Percentiles rank a stretch among this genome's conserved stretches.
phyloP scores from a whole-genome alignment of 169 alveolate genomes.

The Cryptosporidium xiaoi region DNA sequence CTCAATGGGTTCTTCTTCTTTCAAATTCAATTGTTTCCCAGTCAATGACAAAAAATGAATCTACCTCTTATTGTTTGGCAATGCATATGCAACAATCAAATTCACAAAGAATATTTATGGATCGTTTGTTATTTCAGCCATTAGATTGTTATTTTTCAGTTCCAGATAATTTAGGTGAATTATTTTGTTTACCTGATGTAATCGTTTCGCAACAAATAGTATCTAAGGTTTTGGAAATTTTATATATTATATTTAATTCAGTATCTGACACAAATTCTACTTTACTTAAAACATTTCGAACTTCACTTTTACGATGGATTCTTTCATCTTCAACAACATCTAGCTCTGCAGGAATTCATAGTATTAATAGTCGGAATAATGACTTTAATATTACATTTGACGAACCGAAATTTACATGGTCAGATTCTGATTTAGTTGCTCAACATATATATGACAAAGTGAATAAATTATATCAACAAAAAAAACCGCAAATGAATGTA shows the following conservation, averaged over 20 bases:
- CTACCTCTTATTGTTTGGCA: constrained; percentile 33
- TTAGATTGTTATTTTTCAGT: constrained; percentile 7
- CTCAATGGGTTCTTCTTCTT: constrained; percentile 52
- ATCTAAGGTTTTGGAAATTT: constrained; percentile 28
- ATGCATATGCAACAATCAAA: constrained; percentile 46
- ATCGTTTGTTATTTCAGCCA: constrained; percentile 3
- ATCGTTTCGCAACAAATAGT: constrained; percentile 54
- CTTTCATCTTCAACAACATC: constrained; percentile 13
- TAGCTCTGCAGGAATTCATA: not conserved
- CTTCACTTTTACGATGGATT: constrained; percentile 52
- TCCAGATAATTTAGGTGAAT: constrained; percentile 35
- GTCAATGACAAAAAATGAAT: constrained; percentile 25
- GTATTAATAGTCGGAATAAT: not conserved
- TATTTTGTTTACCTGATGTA: constrained; percentile 36
- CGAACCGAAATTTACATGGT: constrained; percentile 17
- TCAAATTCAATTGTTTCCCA: constrained; percentile 46
- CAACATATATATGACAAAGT: constrained; percentile 18
- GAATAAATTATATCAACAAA: constrained; percentile 1
- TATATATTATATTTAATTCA: constrained; percentile 13
- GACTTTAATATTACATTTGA: constrained; percentile 4
- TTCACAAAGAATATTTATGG: constrained; percentile 39
- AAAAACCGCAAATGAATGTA: constrained; percentile 50
- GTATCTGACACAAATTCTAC: constrained; percentile 24
- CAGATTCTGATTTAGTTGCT: constrained; percentile 49
- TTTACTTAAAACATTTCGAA: constrained; percentile 36